Evolutionary conservation across 106 monocot species (phyloP), one percentile per base, ranked within the genome.

Genomic region (Vanilla planifolia): DNA sequence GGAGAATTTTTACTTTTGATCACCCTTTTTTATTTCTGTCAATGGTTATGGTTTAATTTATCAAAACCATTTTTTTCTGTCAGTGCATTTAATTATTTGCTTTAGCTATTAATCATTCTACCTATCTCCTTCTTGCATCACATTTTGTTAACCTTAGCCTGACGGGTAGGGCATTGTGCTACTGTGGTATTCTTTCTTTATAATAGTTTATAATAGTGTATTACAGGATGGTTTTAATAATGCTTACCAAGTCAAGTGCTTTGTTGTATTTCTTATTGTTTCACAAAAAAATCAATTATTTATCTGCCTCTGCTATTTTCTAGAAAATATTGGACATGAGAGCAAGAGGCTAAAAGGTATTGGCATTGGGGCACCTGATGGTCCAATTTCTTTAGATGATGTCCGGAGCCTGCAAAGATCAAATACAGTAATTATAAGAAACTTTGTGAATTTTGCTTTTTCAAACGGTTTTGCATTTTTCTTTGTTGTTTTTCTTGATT

Each of bases 331-430:
- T 62, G 60, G 4, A 52, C 19, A 64, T 66, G 82, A 85, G 74
- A 79, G 67, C 62, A 98, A 92, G 73, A 82, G 85, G 63, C 55
- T 75, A 21, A 98, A 98, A 85, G 92, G 98, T 51, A 92, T 98
- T 78, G 92, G 98, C 35, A 82, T 98, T 77, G 98, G 98, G 52
- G 78, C 88, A 48, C 75, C 75, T 63, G 92, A 98, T 33, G 96
- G 96, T 16, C 92, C 92, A 7, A 48, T 98, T 68, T 98, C 85
- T 24, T 85, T 98, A 65, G 92, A 92, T 83, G 98, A 98, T 82
- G 82, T 98, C 61, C 81, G 98, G 62, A 88, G 85, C 35, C 75
- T 98, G 68, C 92, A 92, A 60, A 81, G 88, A 39, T 85, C 98
- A 51, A 98, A 98, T 61, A 75, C 61, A 75, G 98, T 98, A 85